A percentile compares a stretch with the other conserved stretches of the same genome.
Evolutionary conservation across 78 protist species (phyloP).

Genomic region (Cavenderia fasciculata): DNA sequence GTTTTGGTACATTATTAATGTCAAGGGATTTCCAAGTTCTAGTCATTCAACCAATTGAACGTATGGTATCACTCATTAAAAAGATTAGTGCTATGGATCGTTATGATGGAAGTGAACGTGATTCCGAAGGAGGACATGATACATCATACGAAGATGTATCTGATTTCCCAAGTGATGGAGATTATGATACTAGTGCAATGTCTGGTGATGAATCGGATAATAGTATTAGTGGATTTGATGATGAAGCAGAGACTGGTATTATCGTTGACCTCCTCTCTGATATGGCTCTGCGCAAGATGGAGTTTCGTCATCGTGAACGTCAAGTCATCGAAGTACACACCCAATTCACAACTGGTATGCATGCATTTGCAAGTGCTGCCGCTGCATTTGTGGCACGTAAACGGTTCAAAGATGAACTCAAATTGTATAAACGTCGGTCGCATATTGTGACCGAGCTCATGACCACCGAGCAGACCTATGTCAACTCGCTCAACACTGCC

Average conservation of each 20-base stretch:
- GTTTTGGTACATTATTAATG: slow-evolving; percentile 21
- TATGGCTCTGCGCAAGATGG: neutral
- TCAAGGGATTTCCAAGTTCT: slow-evolving; percentile 27
- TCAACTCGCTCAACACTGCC: neutral
- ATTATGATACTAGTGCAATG: slow-evolving; percentile 1
- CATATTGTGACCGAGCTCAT: slow-evolving; percentile 43
- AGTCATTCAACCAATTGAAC: slow-evolving; percentile 65
- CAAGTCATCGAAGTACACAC: neutral
- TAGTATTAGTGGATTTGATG: slow-evolving; percentile 39
- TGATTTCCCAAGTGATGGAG: slow-evolving; percentile 16
- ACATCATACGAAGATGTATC: neutral
- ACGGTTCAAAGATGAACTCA: neutral
- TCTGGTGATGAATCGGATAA: slow-evolving; percentile 34
- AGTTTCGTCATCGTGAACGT: neutral
- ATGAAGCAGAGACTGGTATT: slow-evolving; percentile 41
- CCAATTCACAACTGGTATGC: neutral
- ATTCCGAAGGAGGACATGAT: neutral
- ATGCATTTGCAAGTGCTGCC: neutral
- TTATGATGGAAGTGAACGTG: slow-evolving; percentile 34
- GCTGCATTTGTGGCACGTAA: slow-evolving; percentile 31
- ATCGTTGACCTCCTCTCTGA: slow-evolving; percentile 34
- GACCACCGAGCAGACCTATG: slow-evolving; percentile 45
- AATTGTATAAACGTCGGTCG: neutral
- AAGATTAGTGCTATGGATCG: slow-evolving; percentile 65
- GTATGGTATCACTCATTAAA: slow-evolving; percentile 63